A percentile compares a stretch with the other conserved stretches of the same genome.
Conservation (phyloP, 2,329 filamentous ascomycete species). For the Venturia oleaginea region DNA sequence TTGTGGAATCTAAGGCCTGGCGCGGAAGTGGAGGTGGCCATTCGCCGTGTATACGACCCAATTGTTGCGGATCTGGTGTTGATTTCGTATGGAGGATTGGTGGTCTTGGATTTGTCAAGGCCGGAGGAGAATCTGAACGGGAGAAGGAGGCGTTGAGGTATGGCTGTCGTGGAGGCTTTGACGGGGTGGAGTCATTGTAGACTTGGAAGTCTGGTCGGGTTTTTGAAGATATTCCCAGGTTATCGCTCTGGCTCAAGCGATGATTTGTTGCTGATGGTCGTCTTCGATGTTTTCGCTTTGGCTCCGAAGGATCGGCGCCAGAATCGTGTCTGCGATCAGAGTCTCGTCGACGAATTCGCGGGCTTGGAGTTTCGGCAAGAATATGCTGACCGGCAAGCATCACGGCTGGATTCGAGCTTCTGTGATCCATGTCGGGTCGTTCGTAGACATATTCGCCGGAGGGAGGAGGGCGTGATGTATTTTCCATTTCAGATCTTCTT, state of each 20-base stretch:
- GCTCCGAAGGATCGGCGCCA: neutral
- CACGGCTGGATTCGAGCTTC: neutral
- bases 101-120: neutral
- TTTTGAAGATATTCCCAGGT: neutral
- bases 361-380: neutral
- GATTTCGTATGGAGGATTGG: constrained; percentile 5
- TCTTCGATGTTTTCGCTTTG: neutral
- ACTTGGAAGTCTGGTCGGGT: neutral
- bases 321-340: constrained; percentile 6
- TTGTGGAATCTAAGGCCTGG: constrained; percentile 7
- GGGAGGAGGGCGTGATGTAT: neutral
- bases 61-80: constrained; percentile 10
- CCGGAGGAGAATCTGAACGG: neutral
- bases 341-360: neutral
- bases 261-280: neutral
- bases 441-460: neutral
- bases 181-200: constrained; percentile 7
- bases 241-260: neutral
- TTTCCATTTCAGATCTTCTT: neutral
- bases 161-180: neutral
- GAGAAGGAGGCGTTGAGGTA: constrained; percentile 3
- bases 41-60: constrained; percentile 2
- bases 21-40: constrained; percentile 12
- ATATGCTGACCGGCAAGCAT: neutral
- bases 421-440: neutral